phyloP scores from a whole-genome alignment of 345 rosid species.

The Garcia nutans region DNA sequence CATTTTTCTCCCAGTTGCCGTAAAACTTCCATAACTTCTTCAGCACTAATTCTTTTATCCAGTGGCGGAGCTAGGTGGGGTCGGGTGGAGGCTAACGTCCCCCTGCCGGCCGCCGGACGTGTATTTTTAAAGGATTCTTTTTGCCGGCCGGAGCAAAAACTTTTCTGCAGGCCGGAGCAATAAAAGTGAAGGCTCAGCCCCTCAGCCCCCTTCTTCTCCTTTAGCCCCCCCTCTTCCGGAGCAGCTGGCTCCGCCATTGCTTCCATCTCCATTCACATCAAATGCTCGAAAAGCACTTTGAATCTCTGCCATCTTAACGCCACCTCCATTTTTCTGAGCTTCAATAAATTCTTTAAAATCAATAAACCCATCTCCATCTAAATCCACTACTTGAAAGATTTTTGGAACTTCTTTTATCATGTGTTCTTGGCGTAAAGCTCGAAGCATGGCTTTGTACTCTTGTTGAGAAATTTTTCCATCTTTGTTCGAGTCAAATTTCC shows the following conservation, averaged over 20 bases:
- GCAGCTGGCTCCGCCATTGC: too few relatives aligned
- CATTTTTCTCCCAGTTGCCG: slow-evolving; percentile 79
- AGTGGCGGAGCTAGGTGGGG: too few relatives aligned
- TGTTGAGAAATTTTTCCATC: slow-evolving; percentile 82
- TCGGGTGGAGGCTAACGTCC: too few relatives aligned
- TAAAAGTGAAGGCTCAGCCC: too few relatives aligned
- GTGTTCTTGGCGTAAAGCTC: slow-evolving; percentile 57
- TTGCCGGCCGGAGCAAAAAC: too few relatives aligned
- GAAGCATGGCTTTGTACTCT: slow-evolving; percentile 68
- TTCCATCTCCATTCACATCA: slow-evolving; percentile 68
- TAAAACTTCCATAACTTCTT: slow-evolving; percentile 62
- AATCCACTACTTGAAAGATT: slow-evolving; percentile 53
- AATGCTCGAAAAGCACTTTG: slow-evolving; percentile 61
- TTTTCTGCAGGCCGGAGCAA: too few relatives aligned
- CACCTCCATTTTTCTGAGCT: slow-evolving; percentile 56
- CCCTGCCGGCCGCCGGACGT: too few relatives aligned
- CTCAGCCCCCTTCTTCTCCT: too few relatives aligned
- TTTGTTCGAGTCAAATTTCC: slow-evolving; percentile 67
- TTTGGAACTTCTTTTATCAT: slow-evolving; percentile 47
- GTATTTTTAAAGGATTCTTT: too few relatives aligned
- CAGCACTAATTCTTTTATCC: slow-evolving; percentile 85
- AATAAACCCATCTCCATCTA: slow-evolving; percentile 83
- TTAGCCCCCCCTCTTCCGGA: too few relatives aligned
- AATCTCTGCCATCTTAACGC: slow-evolving; percentile 52
- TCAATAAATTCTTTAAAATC: slow-evolving; percentile 76